Percentiles rank a stretch among this genome's conserved stretches.
phyloP scores from a whole-genome alignment of 208 protist genomes.

The Trypanosoma theileri region DNA sequence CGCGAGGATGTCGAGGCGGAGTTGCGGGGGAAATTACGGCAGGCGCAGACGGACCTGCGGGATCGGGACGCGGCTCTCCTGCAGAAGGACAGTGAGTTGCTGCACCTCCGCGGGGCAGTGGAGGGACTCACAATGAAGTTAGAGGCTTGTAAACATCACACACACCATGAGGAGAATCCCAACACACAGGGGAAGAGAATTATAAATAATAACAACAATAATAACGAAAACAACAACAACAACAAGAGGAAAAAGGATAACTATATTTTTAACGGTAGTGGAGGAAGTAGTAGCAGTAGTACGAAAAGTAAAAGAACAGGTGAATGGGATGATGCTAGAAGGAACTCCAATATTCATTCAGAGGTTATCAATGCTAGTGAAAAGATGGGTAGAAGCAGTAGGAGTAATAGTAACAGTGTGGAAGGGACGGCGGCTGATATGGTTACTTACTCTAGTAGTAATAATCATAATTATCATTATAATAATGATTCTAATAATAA shows the following conservation, averaged over 20 bases:
- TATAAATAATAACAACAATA: background rate
- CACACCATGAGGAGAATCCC: background rate
- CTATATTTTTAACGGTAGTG: background rate
- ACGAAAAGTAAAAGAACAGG: background rate
- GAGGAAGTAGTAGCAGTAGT: background rate
- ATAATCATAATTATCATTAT: too few relatives aligned
- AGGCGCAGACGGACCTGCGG: background rate
- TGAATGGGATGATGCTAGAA: background rate
- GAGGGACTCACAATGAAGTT: background rate
- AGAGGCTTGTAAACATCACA: background rate
- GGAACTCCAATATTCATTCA: too few relatives aligned
- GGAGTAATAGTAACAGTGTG: background rate
- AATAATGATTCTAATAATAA: too few relatives aligned
- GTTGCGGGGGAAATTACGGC: constrained; percentile 5
- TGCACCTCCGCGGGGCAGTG: constrained; percentile 2
- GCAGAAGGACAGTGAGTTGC: constrained; percentile 11
- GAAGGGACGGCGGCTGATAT: background rate
- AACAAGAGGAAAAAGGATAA: background rate
- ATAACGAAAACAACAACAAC: background rate
- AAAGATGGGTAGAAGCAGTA: background rate
- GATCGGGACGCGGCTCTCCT: background rate
- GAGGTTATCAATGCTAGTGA: background rate
- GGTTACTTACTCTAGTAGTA: too few relatives aligned
- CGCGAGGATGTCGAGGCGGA: constrained; percentile 8
- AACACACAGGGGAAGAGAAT: background rate